phyloP scores from a whole-genome alignment of 257 asterid genomes.

The Anisodus acutangulus region DNA sequence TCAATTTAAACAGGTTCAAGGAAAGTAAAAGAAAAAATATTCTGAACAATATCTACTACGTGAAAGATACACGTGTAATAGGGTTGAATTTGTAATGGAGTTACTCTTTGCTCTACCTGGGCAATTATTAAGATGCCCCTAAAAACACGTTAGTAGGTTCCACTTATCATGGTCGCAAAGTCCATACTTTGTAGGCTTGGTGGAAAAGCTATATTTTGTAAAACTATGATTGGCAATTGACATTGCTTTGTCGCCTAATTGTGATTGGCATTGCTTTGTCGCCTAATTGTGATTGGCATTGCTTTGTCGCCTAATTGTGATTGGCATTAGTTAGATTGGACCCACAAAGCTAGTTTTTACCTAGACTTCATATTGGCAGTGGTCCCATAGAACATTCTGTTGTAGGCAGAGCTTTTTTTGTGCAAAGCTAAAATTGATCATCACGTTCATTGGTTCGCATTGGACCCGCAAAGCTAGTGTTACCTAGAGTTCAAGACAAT shows the following conservation, averaged over 20 bases:
- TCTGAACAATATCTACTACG: not conserved
- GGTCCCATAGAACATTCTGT: constrained; percentile 17
- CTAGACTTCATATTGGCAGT: not conserved
- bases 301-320: not conserved
- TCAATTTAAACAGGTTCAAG: not conserved
- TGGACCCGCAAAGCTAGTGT: not conserved
- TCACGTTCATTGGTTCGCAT: not conserved
- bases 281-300: no score
- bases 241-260: not conserved
- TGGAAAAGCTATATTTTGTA: not conserved
- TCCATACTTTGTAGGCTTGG: not conserved
- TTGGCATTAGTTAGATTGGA: not conserved
- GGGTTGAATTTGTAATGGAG: not conserved
- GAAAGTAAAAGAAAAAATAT: not conserved
- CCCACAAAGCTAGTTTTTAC: not conserved
- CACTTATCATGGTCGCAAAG: not conserved
- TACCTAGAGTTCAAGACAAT: not conserved
- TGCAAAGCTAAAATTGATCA: constrained; percentile 18
- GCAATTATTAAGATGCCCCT: not conserved
- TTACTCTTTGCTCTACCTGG: not conserved
- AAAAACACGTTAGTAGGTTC: not conserved
- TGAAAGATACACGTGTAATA: not conserved
- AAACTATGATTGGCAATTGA: not conserved
- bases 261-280: not conserved
- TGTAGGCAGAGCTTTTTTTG: not conserved